Conservation (phyloP, 2,329 filamentous ascomycete species). For the Trichoderma harzianum region DNA sequence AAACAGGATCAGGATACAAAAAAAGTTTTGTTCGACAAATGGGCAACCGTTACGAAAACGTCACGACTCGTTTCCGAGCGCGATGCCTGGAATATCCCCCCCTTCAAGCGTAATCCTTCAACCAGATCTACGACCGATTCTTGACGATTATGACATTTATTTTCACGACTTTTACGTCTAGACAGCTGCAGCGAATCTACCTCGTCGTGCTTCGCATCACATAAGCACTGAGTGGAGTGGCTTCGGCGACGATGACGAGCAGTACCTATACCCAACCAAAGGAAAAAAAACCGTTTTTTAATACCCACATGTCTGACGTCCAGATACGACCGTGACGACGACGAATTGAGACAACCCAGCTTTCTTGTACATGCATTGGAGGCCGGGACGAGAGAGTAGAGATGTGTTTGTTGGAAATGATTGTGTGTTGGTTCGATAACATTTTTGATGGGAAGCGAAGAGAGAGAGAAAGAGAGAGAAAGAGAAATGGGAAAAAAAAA, state of each 20-base stretch:
- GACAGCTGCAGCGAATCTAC: slow-evolving; percentile 39
- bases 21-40: slow-evolving; percentile 37
- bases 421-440: neutral
- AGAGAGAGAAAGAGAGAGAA: neutral
- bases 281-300: slow-evolving; percentile 24
- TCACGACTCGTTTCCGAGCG: slow-evolving; percentile 31
- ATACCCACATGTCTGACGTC: slow-evolving; percentile 38
- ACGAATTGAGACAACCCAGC: slow-evolving; percentile 25
- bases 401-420: slow-evolving; percentile 15
- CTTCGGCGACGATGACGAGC: slow-evolving; percentile 37
- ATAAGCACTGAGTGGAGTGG: slow-evolving; percentile 32
- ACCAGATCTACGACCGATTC: slow-evolving; percentile 37
- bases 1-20: slow-evolving; percentile 40
- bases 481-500: neutral
- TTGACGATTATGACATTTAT: slow-evolving; percentile 46
- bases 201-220: slow-evolving; percentile 30
- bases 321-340: slow-evolving; percentile 35
- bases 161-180: slow-evolving; percentile 46
- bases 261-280: slow-evolving; percentile 37
- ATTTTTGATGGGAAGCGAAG: neutral
- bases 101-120: slow-evolving; percentile 31
- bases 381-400: slow-evolving; percentile 5
- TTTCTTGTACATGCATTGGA: slow-evolving; percentile 17
- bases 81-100: slow-evolving; percentile 29
- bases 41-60: slow-evolving; percentile 40